Conservation (phyloP, 139 green algal genomes). For the Nannochloris sp. region DNA sequence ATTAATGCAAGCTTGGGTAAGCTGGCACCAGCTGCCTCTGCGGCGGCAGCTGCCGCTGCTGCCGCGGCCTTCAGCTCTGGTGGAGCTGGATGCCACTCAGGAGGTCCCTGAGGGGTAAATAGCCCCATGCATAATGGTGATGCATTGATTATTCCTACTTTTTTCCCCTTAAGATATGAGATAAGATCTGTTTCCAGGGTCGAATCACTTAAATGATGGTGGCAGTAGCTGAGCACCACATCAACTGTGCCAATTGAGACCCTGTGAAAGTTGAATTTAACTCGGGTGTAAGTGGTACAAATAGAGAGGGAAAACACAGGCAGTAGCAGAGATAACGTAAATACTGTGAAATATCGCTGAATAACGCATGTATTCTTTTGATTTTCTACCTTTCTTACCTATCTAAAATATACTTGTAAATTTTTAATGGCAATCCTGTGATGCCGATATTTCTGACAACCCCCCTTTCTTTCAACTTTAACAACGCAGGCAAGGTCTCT, state of each 20-base stretch:
- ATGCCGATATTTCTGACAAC: constrained; percentile 83
- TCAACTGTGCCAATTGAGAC: constrained; percentile 66
- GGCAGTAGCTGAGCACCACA: constrained; percentile 87
- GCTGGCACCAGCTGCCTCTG: constrained; percentile 30
- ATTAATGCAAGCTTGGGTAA: constrained; percentile 60
- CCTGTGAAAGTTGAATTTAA: constrained; percentile 19
- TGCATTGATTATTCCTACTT: constrained; percentile 83
- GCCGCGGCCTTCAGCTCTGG: constrained; percentile 50
- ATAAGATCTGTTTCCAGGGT: constrained; percentile 48
- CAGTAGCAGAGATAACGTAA: no score
- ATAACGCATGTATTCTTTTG: neutral
- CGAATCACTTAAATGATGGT: constrained; percentile 78
- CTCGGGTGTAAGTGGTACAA: no score
- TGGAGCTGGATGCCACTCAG: constrained; percentile 86
- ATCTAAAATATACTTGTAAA: constrained; percentile 74
- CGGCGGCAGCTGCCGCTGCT: constrained; percentile 38
- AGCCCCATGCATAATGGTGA: constrained; percentile 87
- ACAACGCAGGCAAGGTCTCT: constrained; percentile 86
- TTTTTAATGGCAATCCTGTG: constrained; percentile 79
- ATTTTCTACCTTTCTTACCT: constrained; percentile 20
- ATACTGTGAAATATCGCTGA: no score
- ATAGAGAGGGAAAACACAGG: no score
- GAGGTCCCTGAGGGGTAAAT: constrained; percentile 74
- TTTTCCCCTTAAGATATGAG: constrained; percentile 50
- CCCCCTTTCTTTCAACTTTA: constrained; percentile 66